Evolutionary conservation across 208 protist species (phyloP).

Genomic region (Vickermania spadyakhi): DNA sequence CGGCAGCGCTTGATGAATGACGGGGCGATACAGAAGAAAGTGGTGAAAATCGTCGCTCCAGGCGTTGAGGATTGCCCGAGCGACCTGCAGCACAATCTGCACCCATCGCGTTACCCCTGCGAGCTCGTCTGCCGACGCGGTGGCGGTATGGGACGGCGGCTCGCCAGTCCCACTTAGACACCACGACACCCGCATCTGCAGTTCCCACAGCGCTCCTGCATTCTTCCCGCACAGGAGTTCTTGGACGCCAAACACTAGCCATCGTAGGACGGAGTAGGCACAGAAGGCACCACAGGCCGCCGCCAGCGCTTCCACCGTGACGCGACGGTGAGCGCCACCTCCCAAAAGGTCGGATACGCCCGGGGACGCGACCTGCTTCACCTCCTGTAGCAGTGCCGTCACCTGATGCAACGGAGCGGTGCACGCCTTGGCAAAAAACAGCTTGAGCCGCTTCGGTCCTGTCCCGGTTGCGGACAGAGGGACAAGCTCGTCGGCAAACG

Average conservation of each 20-base stretch:
- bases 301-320: background rate
- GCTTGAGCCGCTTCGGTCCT: background rate
- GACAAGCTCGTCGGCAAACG: background rate
- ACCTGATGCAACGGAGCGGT: background rate
- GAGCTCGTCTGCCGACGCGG: too few relatives aligned
- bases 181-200: background rate
- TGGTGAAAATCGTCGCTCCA: too few relatives aligned
- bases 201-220: background rate
- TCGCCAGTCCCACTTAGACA: too few relatives aligned
- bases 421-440: background rate
- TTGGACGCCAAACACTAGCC: background rate
- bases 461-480: background rate
- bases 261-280: background rate
- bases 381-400: background rate
- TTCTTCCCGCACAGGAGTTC: background rate
- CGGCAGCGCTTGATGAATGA: background rate
- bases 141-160: too few relatives aligned
- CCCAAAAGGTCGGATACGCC: too few relatives aligned
- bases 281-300: background rate
- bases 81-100: too few relatives aligned
- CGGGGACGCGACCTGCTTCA: background rate
- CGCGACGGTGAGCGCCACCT: background rate
- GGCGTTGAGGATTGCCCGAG: too few relatives aligned
- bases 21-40: background rate
- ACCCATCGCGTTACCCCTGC: too few relatives aligned